Evolutionary conservation across 352 stramenopile genomes (phyloP).

Genomic region (Lagenidium giganteum): DNA sequence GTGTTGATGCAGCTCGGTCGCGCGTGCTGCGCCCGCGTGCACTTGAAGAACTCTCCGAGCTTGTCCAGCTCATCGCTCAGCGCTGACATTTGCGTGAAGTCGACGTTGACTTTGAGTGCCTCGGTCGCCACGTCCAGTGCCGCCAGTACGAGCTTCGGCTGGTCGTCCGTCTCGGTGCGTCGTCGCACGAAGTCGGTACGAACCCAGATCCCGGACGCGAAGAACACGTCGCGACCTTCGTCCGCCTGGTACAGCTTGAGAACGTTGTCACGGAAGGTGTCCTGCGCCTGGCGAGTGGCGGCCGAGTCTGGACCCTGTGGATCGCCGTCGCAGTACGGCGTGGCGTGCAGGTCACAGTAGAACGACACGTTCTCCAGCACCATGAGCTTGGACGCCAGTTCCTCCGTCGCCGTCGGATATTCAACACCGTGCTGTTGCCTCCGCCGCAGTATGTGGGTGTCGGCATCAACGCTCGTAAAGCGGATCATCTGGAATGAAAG

Average conservation of each 20-base stretch:
- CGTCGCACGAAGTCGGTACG: slow-evolving; percentile 49
- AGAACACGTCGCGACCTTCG: slow-evolving; percentile 34
- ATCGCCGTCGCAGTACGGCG: slow-evolving; percentile 23
- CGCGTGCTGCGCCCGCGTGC: slow-evolving; percentile 23
- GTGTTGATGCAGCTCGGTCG: slow-evolving; percentile 52
- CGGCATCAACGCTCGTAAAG: slow-evolving; percentile 39
- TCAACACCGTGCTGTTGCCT: slow-evolving; percentile 41
- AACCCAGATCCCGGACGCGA: slow-evolving; percentile 46
- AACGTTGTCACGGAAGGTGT: slow-evolving; percentile 31
- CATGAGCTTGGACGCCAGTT: slow-evolving; percentile 46
- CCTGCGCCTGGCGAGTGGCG: slow-evolving; percentile 9
- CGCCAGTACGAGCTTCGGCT: slow-evolving; percentile 5
- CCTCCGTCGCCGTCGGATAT: slow-evolving; percentile 26
- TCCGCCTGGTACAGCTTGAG: slow-evolving; percentile 24
- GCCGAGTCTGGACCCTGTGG: not conserved
- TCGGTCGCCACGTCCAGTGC: slow-evolving; percentile 60
- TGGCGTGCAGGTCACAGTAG: slow-evolving; percentile 51
- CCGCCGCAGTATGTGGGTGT: slow-evolving; percentile 58
- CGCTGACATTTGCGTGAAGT: slow-evolving; percentile 49
- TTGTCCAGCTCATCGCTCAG: slow-evolving; percentile 39
- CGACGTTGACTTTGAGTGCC: slow-evolving; percentile 40
- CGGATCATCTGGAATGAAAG: slow-evolving; percentile 35
- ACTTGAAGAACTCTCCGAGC: slow-evolving; percentile 29
- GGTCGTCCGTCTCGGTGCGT: not conserved
- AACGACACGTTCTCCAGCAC: slow-evolving; percentile 53